Base-by-base conservation (phyloP, 2,329 filamentous ascomycete genomes). In the Whalleya microplaca region DNA sequence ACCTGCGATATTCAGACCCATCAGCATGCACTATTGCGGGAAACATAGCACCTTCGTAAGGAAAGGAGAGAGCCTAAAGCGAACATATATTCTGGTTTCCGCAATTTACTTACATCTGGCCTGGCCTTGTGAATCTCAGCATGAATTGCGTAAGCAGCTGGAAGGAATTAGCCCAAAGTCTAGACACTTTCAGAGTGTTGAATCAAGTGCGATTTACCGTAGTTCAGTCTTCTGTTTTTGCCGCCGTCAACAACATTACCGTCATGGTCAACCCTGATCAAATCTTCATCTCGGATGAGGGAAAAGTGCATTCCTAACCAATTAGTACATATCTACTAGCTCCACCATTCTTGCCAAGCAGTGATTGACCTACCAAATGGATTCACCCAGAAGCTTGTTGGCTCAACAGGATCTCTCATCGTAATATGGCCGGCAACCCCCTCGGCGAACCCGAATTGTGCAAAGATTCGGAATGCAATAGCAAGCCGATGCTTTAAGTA, bases 401-500 rank as follows among this genome's bases (percentile, higher is more conserved):
- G 80, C 45, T 84, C 78, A 3, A 85, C 78, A 0, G 83, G 82
- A 55, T 85, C 82, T 59, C 84, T 75, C 0, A 86, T 78, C 2
- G 73, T 78, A 55, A 87, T 87, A 67, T 87, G 84, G 0, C 84
- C 84, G 16, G 75, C 75, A 75, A 86, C 84, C 52, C 84, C 84
- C 69, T 86, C 84, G 0, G 79, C 81, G 69, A 80, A 84, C 43
- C 81, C 82, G 64, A 84, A 80, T 42, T 82, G 77, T 1, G 83
- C 77, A 64, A 85, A 86, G 49, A 85, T 77, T 14, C 84, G 79
- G 68, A 87, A 87, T 12, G 82, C 81, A 3, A 76, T 75, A 4
- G 81, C 81, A 71, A 83, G 82, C 64, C 84, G 81, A 16, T 78
- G 21, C 29, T 59, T 59, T 23, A 51, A 44, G n/a, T 50, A 59